phyloP scores from a whole-genome alignment of 164 flowering plant species.

The Aristolochia contorta region DNA sequence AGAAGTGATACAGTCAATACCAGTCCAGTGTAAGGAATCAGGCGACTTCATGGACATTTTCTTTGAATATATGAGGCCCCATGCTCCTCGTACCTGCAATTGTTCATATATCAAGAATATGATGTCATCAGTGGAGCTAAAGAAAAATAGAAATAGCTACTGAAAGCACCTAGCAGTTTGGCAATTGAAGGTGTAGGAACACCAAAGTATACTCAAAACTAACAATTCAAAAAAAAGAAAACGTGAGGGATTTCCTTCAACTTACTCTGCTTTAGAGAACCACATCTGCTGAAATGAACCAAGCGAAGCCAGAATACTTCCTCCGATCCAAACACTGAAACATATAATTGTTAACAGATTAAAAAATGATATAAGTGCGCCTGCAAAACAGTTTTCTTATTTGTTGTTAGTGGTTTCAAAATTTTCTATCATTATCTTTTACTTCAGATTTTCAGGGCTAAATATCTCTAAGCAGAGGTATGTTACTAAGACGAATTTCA shows the following conservation, averaged over 20 bases:
- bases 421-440: neutral
- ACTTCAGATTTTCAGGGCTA: too few relatives aligned
- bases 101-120: too few relatives aligned
- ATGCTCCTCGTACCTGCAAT: slow-evolving; percentile 69
- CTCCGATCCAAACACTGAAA: slow-evolving; percentile 93
- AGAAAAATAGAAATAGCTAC: neutral
- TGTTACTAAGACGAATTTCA: too few relatives aligned
- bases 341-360: neutral
- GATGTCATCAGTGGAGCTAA: too few relatives aligned
- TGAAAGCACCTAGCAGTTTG: neutral
- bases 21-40: too few relatives aligned
- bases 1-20: too few relatives aligned
- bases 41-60: slow-evolving; percentile 50
- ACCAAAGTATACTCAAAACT: neutral
- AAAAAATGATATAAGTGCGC: neutral
- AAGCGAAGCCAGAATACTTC: slow-evolving; percentile 92
- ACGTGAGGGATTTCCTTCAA: slow-evolving; percentile 1
- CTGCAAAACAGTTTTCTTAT: neutral
- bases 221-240: neutral
- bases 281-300: slow-evolving; percentile 99
- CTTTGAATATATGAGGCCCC: slow-evolving; percentile 64
- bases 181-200: neutral
- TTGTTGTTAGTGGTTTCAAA: neutral
- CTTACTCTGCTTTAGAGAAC: slow-evolving; percentile 95
- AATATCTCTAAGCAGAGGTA: too few relatives aligned